Base-by-base conservation (phyloP, 345 rosid species). In the Eucalyptus curtisii region DNA sequence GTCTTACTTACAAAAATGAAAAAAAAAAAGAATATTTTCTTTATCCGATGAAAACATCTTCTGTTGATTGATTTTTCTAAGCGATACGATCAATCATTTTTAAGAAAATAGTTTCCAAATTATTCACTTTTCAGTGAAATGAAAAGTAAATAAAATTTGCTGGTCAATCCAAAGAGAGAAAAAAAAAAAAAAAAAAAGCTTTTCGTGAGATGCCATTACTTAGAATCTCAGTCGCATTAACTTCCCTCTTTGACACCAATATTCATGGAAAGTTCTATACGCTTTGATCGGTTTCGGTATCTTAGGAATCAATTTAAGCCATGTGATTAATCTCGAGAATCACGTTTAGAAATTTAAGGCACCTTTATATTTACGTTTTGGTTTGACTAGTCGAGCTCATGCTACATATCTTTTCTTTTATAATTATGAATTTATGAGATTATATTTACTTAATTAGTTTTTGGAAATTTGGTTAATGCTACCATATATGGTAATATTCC, bases 151-250 rank as follows among this genome's bases (percentile, higher is more conserved):
- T 52, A 5, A 52, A 52, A 52, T 52, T 52, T 52, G 25, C 57
- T 52, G 57, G 57, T 52, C 25, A 3, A 52, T 15, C 40, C 2
- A 2, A 15, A 66, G 10, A n/a, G 19, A 66, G 37, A 66, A 8
- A 7, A 0, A 2, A 1, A 13, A 13, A 61, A 13, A 57, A 10
- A 57, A 10, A 6, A 6, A 2, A 15, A 3, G 9, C 79, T 68
- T 68, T 68, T 33, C 20, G 20, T 33, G 80, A 68, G 80, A 33
- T 33, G 42, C 10, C 80, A 68, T 16, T 68, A 17, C 80, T 68
- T 31, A 4, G 80, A 68, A 31, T 68, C 42, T 68, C 80, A 10
- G 5, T 31, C 42, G 22, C 24, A 68, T 31, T 68, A 16, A 9
- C 80, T 68, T 17, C 12, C 13, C 42, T 33, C 80, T 33, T 31